Evolutionary conservation across 495 filamentous ascomycete species (phyloP).

Genomic region (Aspergillus ostianus): DNA sequence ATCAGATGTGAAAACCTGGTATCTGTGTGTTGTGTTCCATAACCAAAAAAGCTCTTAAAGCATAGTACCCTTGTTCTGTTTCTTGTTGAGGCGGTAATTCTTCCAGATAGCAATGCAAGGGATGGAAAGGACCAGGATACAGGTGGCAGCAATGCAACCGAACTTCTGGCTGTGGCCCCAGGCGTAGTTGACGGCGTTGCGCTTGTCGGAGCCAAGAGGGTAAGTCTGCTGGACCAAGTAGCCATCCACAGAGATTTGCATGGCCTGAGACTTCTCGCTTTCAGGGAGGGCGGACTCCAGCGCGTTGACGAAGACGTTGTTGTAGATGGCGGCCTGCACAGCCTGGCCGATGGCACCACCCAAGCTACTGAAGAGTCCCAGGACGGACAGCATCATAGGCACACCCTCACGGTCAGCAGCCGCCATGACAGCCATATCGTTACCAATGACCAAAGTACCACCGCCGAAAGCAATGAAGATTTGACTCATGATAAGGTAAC

Average conservation of each 20-base stretch:
- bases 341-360: constrained; percentile 69
- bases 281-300: constrained; percentile 44
- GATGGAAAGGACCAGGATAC: constrained; percentile 35
- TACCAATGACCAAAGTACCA: constrained; percentile 61
- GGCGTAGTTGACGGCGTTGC: constrained; percentile 57
- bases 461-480: constrained; percentile 75
- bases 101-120: constrained; percentile 43
- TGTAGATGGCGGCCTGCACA: constrained; percentile 69
- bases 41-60: constrained; percentile 16
- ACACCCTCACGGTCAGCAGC: constrained; percentile 60
- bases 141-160: constrained; percentile 55
- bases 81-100: constrained; percentile 44
- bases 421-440: constrained; percentile 76
- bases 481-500: constrained; percentile 73
- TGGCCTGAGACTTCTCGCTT: constrained; percentile 45
- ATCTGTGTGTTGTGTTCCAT: background rate
- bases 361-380: constrained; percentile 62
- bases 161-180: constrained; percentile 60
- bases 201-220: constrained; percentile 46
- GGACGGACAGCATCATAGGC: constrained; percentile 67
- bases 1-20: background rate
- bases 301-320: constrained; percentile 56
- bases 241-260: constrained; percentile 45
- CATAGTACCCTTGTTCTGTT: constrained; percentile 48
- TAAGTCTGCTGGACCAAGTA: constrained; percentile 53